Percentiles rank a stretch among this genome's conserved stretches.
These are phyloP conservation scores for Diaporthe vexans DNA, from an alignment of 2,329 filamentous ascomycete genomes.

Conservation along the genomic window DNA sequence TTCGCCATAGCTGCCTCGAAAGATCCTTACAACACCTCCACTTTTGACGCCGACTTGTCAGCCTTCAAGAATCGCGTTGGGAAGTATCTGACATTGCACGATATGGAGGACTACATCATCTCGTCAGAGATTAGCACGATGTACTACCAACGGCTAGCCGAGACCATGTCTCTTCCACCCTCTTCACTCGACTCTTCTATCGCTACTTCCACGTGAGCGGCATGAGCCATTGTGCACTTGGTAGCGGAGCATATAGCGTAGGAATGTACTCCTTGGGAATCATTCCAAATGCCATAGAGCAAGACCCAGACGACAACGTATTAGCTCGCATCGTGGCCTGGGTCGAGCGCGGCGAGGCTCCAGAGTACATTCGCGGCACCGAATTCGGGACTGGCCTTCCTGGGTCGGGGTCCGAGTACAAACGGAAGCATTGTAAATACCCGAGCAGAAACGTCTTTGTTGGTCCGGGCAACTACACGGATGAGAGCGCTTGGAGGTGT, in stretches of 20 bases:
- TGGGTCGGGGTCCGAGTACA: slow-evolving; percentile 23
- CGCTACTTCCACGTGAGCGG: slow-evolving; percentile 66
- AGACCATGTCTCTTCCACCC: slow-evolving; percentile 45
- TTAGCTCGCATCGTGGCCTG: slow-evolving; percentile 60
- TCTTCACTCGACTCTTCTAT: slow-evolving; percentile 56
- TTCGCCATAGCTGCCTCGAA: slow-evolving; percentile 43
- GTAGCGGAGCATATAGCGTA: slow-evolving; percentile 54
- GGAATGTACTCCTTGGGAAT: slow-evolving; percentile 39
- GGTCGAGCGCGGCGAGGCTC: slow-evolving; percentile 59
- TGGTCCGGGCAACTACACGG: slow-evolving; percentile 35
- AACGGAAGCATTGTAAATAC: slow-evolving; percentile 41
- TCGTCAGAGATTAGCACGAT: slow-evolving; percentile 57
- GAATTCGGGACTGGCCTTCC: slow-evolving; percentile 18
- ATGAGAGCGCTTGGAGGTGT: slow-evolving; percentile 29
- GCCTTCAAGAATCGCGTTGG: slow-evolving; percentile 54
- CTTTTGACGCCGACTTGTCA: slow-evolving; percentile 53
- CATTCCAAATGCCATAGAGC: slow-evolving; percentile 40
- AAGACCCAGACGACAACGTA: slow-evolving; percentile 56
- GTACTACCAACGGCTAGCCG: slow-evolving; percentile 61
- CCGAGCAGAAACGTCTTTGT: slow-evolving; percentile 40
- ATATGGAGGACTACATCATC: slow-evolving; percentile 58
- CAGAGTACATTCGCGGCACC: slow-evolving; percentile 49
- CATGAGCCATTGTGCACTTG: slow-evolving; percentile 64
- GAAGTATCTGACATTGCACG: slow-evolving; percentile 62
- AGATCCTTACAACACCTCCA: slow-evolving; percentile 45